These are phyloP conservation scores for Pueraria montana DNA, from an alignment of 306 rosid genomes.

Conservation along the genomic window DNA sequence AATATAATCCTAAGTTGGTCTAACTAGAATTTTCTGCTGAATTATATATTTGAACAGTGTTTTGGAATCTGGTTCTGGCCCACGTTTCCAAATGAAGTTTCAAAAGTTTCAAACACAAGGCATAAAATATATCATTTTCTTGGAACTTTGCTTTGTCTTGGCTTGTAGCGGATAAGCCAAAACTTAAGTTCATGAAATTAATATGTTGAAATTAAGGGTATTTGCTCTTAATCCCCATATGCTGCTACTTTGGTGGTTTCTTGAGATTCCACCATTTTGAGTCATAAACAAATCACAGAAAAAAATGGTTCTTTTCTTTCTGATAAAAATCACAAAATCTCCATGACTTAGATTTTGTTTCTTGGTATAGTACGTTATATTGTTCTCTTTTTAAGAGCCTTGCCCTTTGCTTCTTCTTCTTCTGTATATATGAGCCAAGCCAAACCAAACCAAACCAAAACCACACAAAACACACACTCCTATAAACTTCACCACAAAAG, in stretches of 20 bases:
- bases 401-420: conserved; percentile 51
- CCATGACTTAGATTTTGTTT: conserved; percentile 43
- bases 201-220: conserved; percentile 47
- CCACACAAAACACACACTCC: conserved; percentile 59
- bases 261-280: conserved; percentile 74
- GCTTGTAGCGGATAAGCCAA: conserved; percentile 48
- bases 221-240: conserved; percentile 57
- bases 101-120: conserved; percentile 58
- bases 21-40: conserved; percentile 52
- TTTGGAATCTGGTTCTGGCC: conserved; percentile 76
- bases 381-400: conserved; percentile 55
- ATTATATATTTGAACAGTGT: conserved; percentile 49
- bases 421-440: conserved; percentile 40
- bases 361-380: conserved; percentile 57
- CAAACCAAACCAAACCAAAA: conserved; percentile 49
- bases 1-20: conserved; percentile 52
- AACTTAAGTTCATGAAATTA: conserved; percentile 53
- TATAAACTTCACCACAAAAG: conserved; percentile 83
- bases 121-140: conserved; percentile 41
- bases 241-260: conserved; percentile 51
- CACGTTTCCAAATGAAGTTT: conserved; percentile 75
- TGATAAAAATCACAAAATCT: conserved; percentile 2
- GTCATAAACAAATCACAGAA: conserved; percentile 21
- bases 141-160: conserved; percentile 69
- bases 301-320: conserved; percentile 5